phyloP scores from a whole-genome alignment of 192 early-diverging fungal species.

The Spinellus fusiger region DNA sequence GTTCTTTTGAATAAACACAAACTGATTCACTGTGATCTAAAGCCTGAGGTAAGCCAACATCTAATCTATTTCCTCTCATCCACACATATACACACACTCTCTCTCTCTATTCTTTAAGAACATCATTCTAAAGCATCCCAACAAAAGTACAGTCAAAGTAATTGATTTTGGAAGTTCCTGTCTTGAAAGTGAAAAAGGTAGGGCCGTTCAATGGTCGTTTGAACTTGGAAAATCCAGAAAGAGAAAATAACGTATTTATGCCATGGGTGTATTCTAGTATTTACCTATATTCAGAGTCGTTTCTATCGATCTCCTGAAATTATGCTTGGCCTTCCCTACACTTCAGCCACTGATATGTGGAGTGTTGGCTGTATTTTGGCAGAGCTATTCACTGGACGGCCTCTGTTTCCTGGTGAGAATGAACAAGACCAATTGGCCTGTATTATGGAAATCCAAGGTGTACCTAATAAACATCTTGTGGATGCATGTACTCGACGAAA shows the following conservation, averaged over 20 bases:
- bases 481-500: slow-evolving; percentile 70
- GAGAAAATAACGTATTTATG: slow-evolving; percentile 26
- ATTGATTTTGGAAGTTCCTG: slow-evolving; percentile 96
- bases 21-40: slow-evolving; percentile 93
- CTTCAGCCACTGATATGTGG: slow-evolving; percentile 93
- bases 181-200: slow-evolving; percentile 64
- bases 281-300: slow-evolving; percentile 92
- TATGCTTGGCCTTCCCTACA: slow-evolving; percentile 83
- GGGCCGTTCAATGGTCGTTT: too few relatives aligned
- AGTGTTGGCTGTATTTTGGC: slow-evolving; percentile 88
- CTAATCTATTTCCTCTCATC: slow-evolving; percentile 24
- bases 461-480: slow-evolving; percentile 68
- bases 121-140: slow-evolving; percentile 66
- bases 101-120: slow-evolving; percentile 40
- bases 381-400: slow-evolving; percentile 82
- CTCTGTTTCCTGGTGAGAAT: slow-evolving; percentile 94
- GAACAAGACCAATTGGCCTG: slow-evolving; percentile 90
- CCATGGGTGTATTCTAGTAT: slow-evolving; percentile 39
- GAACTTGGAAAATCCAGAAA: too few relatives aligned
- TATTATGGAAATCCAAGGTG: slow-evolving; percentile 86
- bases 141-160: slow-evolving; percentile 78
- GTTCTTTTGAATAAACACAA: slow-evolving; percentile 59
- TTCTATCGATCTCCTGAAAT: slow-evolving; percentile 97
- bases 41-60: slow-evolving; percentile 73
- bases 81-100: neutral